These are phyloP conservation scores for Puccinia polysora DNA, from an alignment of 1,284 basidiomycete genomes.

Conservation along the genomic window DNA sequence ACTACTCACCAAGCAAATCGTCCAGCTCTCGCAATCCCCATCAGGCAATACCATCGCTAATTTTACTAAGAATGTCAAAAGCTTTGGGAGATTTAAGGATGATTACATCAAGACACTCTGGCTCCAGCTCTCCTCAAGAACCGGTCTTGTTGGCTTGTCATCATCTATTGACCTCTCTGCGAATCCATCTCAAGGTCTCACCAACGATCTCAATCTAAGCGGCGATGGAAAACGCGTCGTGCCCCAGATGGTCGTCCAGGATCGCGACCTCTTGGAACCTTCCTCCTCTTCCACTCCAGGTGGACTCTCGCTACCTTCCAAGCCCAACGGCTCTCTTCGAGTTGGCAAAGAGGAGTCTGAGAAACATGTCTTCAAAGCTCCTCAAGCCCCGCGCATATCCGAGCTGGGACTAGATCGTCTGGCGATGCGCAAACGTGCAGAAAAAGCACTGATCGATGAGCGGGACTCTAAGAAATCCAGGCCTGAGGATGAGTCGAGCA, in stretches of 20 bases:
- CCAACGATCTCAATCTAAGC: constrained; percentile 27
- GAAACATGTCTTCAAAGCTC: constrained; percentile 48
- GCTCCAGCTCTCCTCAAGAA: constrained; percentile 34
- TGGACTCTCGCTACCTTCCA: constrained; percentile 25
- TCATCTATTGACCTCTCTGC: constrained; percentile 25
- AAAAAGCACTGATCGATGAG: constrained; percentile 46
- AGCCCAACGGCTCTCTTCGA: constrained; percentile 37
- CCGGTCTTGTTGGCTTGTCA: not conserved
- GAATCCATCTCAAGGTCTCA: constrained; percentile 27
- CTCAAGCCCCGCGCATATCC: constrained; percentile 68
- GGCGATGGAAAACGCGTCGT: constrained; percentile 10
- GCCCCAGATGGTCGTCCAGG: constrained; percentile 27
- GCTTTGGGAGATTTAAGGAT: constrained; percentile 50
- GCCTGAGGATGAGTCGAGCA: constrained; percentile 64
- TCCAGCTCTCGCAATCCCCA: constrained; percentile 47
- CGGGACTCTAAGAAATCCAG: constrained; percentile 53
- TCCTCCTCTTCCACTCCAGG: constrained; percentile 42
- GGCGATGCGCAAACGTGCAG: constrained; percentile 74
- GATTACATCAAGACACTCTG: constrained; percentile 46
- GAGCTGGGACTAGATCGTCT: constrained; percentile 78
- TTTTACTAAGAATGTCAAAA: constrained; percentile 49
- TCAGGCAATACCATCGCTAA: constrained; percentile 47
- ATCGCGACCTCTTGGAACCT: constrained; percentile 29
- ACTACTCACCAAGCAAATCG: constrained; percentile 49
- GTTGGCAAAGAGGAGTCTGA: constrained; percentile 31